Evolutionary conservation across 495 filamentous ascomycete genomes (phyloP).

Genomic region (Tirmania nivea): DNA sequence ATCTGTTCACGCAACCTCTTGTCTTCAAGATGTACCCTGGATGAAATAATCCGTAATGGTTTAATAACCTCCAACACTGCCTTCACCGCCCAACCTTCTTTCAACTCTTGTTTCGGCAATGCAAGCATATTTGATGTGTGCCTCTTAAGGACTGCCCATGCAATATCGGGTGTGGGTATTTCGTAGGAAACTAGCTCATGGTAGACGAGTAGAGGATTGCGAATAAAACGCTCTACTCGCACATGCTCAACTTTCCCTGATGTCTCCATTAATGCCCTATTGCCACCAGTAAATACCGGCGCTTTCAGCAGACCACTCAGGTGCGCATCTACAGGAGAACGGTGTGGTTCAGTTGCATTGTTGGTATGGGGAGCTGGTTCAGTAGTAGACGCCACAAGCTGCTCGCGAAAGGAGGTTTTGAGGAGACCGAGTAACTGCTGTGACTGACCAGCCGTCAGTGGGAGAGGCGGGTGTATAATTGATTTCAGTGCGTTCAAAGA

Average conservation of each 20-base stretch:
- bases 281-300: not conserved
- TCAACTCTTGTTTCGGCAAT: not conserved
- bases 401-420: constrained; percentile 1
- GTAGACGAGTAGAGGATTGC: not conserved
- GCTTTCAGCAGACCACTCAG: not conserved
- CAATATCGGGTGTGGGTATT: not conserved
- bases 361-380: not conserved
- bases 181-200: not conserved
- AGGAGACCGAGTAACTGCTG: constrained; percentile 1
- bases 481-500: not conserved
- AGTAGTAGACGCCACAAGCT: not conserved
- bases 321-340: not conserved
- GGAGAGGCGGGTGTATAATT: not conserved
- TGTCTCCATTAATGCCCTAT: not conserved
- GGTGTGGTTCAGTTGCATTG: not conserved
- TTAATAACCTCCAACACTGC: not conserved
- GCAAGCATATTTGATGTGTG: not conserved
- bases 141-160: not conserved
- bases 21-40: not conserved
- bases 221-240: not conserved
- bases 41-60: not conserved
- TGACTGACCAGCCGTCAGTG: not conserved
- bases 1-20: not conserved
- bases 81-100: not conserved
- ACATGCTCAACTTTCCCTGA: not conserved